Evolutionary conservation across 768 basidiomycete genomes (phyloP), one percentile per base, ranked within the genome.

Genomic region (Podaxis carcinomalis): DNA sequence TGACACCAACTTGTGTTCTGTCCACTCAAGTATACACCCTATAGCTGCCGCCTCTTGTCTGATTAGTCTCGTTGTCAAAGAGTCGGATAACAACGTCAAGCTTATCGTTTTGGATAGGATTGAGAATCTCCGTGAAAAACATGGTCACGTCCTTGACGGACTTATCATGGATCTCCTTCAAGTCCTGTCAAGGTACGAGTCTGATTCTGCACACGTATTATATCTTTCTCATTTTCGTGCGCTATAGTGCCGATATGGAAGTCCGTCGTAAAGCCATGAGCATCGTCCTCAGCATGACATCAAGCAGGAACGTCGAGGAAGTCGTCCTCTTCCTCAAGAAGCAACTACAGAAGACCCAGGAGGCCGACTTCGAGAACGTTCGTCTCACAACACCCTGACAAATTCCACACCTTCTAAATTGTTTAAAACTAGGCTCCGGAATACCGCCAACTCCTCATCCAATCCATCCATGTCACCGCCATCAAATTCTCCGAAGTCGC

Each of bases 61-160:
- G 64, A 92, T 97, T 68, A 90, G 85, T 65, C 85, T 98, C 50
- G 88, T 95, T 62, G 81, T 90, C 72, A 96, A 95, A 75, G 96
- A 98, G 74, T 93, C 95, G 1, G 96, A 98, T 77, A 99, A 98
- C 76, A 99, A 99, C 67, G 96, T 98, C 73, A 98, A 98, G 74
- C 83, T 98, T 49, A 98, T 98, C 62, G 96, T 98, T 16, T 81
- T 99, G 25, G 92, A 96, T 69, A 87, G 97, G 49, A 82, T 99
- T 37, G 92, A 98, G 57, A 75, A 74, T 36, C 80, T 99, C 21
- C 85, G 92, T 47, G 78, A 86, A 4, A 92, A 88, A 68, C 95
- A 98, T 72, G 95, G 92, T 16, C 86, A 87, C 67, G 87, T 98
- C 39, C 77, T 98, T 42, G 95, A 98, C 69, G 82, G 87, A 11